These are phyloP conservation scores for Coemansia sp. DNA, from an alignment of 192 early-diverging fungal genomes.

Conservation along the genomic window DNA sequence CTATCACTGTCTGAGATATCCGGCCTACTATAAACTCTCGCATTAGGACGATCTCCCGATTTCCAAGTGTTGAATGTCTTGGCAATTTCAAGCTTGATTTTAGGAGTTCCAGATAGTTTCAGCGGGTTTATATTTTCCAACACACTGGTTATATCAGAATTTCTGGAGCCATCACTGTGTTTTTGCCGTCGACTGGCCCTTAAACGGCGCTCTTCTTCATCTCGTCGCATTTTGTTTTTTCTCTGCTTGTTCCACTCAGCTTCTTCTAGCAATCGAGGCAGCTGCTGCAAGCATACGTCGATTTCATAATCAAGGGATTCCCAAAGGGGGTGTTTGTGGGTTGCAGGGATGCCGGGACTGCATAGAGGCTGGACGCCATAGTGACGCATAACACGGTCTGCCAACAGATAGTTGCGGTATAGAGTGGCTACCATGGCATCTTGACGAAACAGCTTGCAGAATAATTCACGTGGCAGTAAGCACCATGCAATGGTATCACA, in stretches of 20 bases:
- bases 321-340: constrained; percentile 96
- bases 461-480: constrained; percentile 79
- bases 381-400: constrained; percentile 92
- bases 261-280: constrained; percentile 70
- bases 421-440: constrained; percentile 92
- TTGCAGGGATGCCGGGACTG: constrained; percentile 77
- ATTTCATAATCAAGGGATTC: constrained; percentile 91
- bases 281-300: constrained; percentile 87
- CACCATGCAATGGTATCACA: constrained; percentile 99
- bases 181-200: not conserved
- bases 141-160: not conserved
- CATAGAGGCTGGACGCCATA: constrained; percentile 90
- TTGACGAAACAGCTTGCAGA: constrained; percentile 87
- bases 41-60: not conserved
- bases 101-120: constrained; percentile 14
- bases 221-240: constrained; percentile 6
- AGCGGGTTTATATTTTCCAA: not conserved
- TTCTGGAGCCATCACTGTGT: not conserved
- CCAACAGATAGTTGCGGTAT: constrained; percentile 93
- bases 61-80: constrained; percentile 19
- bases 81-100: constrained; percentile 37
- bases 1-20: not conserved
- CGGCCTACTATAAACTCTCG: not conserved
- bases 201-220: constrained; percentile 10
- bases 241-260: constrained; percentile 27